Evolutionary conservation across 768 basidiomycete genomes (phyloP).

Genomic region (Rickenella mellea): DNA sequence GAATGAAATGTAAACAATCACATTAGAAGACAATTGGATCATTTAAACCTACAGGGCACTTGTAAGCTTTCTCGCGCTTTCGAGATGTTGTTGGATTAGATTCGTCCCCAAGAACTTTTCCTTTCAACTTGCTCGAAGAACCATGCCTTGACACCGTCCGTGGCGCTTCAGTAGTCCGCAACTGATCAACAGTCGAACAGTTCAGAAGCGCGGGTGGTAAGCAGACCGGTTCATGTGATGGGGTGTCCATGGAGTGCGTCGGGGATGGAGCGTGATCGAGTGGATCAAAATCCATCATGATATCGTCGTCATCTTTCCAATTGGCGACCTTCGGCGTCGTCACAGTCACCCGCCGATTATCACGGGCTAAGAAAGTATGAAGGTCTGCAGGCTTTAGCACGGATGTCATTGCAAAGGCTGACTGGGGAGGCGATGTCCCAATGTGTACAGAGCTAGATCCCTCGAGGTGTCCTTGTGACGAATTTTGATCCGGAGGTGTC

Average conservation of each 20-base stretch:
- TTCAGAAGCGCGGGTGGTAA: not conserved
- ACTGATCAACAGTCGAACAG: not conserved
- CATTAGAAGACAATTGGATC: slow-evolving; percentile 2
- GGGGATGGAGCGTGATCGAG: slow-evolving; percentile 7
- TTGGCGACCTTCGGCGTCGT: not conserved
- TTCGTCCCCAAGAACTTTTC: too few relatives aligned
- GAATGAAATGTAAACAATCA: slow-evolving; percentile 10
- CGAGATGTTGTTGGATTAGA: slow-evolving; percentile 1
- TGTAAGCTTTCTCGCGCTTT: slow-evolving; percentile 34
- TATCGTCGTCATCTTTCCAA: not conserved
- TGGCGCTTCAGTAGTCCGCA: not conserved
- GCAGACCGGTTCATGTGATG: not conserved
- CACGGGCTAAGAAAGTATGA: not conserved
- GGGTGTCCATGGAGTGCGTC: slow-evolving; percentile 2
- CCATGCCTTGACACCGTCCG: too few relatives aligned
- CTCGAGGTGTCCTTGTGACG: slow-evolving; percentile 11
- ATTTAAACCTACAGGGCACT: slow-evolving; percentile 34
- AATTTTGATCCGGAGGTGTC: slow-evolving; percentile 6
- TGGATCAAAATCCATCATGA: slow-evolving; percentile 1
- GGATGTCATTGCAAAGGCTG: slow-evolving; percentile 1
- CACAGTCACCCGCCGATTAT: not conserved
- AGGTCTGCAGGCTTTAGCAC: not conserved
- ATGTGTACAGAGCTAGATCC: not conserved
- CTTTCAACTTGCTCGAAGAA: too few relatives aligned
- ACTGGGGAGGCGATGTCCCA: slow-evolving; percentile 4